phyloP scores from a whole-genome alignment of 1,284 basidiomycete species.

The Gomphus sp. region DNA sequence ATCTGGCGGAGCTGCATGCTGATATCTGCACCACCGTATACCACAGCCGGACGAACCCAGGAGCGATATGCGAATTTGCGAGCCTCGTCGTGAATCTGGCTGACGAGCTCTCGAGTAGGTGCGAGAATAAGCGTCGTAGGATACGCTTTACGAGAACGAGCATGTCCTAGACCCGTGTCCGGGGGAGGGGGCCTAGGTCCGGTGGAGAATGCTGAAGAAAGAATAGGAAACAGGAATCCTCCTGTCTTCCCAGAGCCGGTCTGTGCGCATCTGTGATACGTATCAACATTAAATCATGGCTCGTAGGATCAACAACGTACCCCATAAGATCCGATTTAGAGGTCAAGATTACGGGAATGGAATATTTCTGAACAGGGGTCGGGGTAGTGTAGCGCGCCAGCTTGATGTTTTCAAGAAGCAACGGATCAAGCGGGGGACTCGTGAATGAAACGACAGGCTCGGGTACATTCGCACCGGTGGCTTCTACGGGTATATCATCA shows the following conservation, averaged over 20 bases:
- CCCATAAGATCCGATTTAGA: conserved; percentile 81
- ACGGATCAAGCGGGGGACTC: conserved; percentile 83
- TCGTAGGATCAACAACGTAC: conserved; percentile 27
- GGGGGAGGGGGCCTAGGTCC: conserved; percentile 71
- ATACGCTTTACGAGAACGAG: conserved; percentile 81
- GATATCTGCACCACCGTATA: conserved; percentile 99
- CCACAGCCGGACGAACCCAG: conserved; percentile 98
- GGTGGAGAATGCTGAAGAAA: conserved; percentile 85
- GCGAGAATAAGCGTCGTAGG: conserved; percentile 95
- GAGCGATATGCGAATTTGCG: conserved; percentile 99
- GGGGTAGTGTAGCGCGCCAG: conserved; percentile 91
- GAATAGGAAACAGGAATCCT: conserved; percentile 98
- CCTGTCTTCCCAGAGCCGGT: conserved; percentile 99
- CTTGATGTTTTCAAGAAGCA: conserved; percentile 92
- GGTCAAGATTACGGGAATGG: conserved; percentile 92
- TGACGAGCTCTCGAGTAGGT: conserved; percentile 96
- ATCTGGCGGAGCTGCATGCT: conserved; percentile 89
- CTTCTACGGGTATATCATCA: conserved; percentile 99
- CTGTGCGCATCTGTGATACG: conserved; percentile 33
- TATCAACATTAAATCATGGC: conserved; percentile 13
- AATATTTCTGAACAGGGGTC: conserved; percentile 99
- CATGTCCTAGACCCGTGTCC: conserved; percentile 33
- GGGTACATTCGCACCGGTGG: conserved; percentile 91
- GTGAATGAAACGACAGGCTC: conserved; percentile 89
- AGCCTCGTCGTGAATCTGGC: conserved; percentile 98